Evolutionary conservation across 2,329 filamentous ascomycete genomes (phyloP).

Genomic region (Colletotrichum simmondsii): DNA sequence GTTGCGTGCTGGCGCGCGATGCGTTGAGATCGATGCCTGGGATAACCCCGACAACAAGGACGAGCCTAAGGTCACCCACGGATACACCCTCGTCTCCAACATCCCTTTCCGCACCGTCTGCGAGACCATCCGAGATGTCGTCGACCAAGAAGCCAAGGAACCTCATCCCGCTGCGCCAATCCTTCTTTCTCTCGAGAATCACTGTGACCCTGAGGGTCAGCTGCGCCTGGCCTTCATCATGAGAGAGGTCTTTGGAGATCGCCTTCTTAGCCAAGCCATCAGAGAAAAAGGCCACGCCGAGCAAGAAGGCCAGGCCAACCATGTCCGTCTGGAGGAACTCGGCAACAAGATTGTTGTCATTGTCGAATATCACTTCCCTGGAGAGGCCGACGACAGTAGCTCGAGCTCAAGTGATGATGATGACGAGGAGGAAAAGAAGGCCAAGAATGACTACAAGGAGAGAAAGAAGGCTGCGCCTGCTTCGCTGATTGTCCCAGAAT

Average conservation of each 20-base stretch:
- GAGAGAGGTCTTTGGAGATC: conserved; percentile 70
- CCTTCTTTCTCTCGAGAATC: conserved; percentile 75
- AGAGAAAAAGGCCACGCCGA: conserved; percentile 66
- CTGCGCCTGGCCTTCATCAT: conserved; percentile 72
- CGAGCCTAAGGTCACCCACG: conserved; percentile 78
- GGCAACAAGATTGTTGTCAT: conserved; percentile 74
- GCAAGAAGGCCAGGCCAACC: conserved; percentile 60
- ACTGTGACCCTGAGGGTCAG: conserved; percentile 70
- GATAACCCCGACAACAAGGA: conserved; percentile 69
- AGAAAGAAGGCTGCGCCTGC: conserved; percentile 60
- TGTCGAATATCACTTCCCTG: conserved; percentile 72
- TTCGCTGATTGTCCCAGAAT: conserved; percentile 69
- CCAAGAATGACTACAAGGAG: conserved; percentile 53
- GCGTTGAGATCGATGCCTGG: conserved; percentile 81
- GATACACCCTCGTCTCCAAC: conserved; percentile 74
- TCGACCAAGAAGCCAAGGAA: conserved; percentile 66
- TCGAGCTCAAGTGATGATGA: conserved; percentile 50
- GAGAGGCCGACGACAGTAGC: conserved; percentile 56
- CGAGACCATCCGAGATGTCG: conserved; percentile 71
- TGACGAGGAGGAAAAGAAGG: conserved; percentile 55
- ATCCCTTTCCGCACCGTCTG: conserved; percentile 74
- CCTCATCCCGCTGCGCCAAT: conserved; percentile 64
- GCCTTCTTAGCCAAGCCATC: conserved; percentile 68
- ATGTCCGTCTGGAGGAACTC: conserved; percentile 68
- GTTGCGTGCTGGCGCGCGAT: conserved; percentile 71